Percentiles rank a stretch among this genome's conserved stretches.
These are phyloP conservation scores for Colletotrichum sp. DNA, from an alignment of 2,329 filamentous ascomycete genomes.

Conservation along the genomic window DNA sequence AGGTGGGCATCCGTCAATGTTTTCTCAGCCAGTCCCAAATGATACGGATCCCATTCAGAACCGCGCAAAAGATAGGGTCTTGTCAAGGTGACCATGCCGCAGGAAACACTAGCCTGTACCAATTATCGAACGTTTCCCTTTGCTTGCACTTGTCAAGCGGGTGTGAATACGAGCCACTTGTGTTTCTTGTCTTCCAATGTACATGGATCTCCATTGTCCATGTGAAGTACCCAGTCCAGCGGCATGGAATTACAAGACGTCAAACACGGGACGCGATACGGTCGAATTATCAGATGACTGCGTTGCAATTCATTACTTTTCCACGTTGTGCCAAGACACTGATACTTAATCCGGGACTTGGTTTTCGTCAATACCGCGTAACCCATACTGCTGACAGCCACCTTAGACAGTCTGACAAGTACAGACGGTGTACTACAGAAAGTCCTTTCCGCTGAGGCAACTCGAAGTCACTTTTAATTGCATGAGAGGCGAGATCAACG, in stretches of 20 bases:
- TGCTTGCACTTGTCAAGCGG: background rate
- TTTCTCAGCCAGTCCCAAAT: background rate
- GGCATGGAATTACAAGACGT: background rate
- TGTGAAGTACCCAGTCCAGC: background rate
- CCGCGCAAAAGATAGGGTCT: background rate
- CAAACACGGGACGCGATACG: background rate
- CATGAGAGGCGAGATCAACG: background rate
- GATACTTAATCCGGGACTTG: background rate
- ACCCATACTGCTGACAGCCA: background rate
- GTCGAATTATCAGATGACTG: background rate
- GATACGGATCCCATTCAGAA: background rate
- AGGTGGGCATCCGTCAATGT: background rate
- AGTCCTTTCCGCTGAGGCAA: background rate
- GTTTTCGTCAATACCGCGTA: background rate
- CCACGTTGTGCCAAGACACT: background rate
- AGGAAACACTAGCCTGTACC: background rate
- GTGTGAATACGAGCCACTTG: background rate
- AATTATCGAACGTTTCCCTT: background rate
- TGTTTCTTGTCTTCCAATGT: background rate
- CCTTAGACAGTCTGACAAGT: background rate
- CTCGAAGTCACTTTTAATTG: background rate
- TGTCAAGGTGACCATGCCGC: background rate
- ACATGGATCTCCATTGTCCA: background rate
- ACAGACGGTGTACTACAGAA: background rate
- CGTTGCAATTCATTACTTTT: background rate